Conservation (phyloP, 139 green algal genomes). For the Microglena sp. region DNA sequence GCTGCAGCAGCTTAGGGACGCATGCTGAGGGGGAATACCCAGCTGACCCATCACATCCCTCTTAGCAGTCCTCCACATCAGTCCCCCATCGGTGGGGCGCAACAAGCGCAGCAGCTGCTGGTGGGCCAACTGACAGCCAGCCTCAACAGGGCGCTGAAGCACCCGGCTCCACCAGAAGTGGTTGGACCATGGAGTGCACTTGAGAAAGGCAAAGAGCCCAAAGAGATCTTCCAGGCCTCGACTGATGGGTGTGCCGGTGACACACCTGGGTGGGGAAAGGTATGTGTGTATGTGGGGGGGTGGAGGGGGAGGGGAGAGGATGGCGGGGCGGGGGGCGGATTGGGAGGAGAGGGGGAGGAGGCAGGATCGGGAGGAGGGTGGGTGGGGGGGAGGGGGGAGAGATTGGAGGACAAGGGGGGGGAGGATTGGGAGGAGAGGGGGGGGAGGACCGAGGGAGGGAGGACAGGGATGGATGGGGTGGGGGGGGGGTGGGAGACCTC, state of each 20-base stretch:
- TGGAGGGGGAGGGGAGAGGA: not conserved
- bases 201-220: slow-evolving; percentile 80
- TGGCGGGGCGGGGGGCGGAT: too few relatives aligned
- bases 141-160: slow-evolving; percentile 3
- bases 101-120: slow-evolving; percentile 33
- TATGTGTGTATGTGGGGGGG: not conserved
- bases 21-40: slow-evolving; percentile 51
- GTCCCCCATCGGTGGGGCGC: slow-evolving; percentile 37
- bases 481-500: too few relatives aligned
- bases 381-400: not conserved
- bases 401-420: not conserved
- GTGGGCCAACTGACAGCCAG: not conserved
- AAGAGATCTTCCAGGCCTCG: slow-evolving; percentile 74
- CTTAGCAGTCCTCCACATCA: slow-evolving; percentile 84
- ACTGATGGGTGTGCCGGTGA: slow-evolving; percentile 81
- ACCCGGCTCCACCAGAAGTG: slow-evolving; percentile 48
- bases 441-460: too few relatives aligned
- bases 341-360: too few relatives aligned
- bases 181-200: slow-evolving; percentile 33
- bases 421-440: too few relatives aligned
- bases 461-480: too few relatives aligned
- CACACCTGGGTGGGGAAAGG: too few relatives aligned
- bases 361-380: slow-evolving; percentile 12
- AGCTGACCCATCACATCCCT: slow-evolving; percentile 71
- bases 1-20: slow-evolving; percentile 39